Evolutionary conservation across 2,329 filamentous ascomycete species (phyloP), one percentile per base, ranked within the genome.

Genomic region (Camillea tinctor): DNA sequence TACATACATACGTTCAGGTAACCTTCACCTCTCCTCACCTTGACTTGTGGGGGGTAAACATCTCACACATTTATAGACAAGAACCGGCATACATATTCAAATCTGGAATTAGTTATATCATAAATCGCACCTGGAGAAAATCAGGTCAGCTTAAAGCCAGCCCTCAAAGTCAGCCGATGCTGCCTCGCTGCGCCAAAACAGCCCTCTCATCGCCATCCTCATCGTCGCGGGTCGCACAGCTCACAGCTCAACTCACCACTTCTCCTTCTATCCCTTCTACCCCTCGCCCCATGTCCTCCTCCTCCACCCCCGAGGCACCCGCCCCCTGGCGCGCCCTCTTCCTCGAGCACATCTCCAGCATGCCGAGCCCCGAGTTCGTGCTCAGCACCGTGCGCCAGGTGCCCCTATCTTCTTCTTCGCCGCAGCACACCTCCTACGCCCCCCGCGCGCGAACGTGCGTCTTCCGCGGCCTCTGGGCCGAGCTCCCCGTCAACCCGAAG

Each of bases 391-490:
- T 85, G 17, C 82, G 81, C 62, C 70, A 73, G 21, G 64, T 70
- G 22, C 62, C 71, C 0, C 54, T 57, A 8, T 11, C 61, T 4
- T 56, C 64, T 2, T 22, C 51, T 13, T 19, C 8, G 58, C 54
- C n/a, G 8, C 76, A 77, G 62, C 66, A 80, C 1, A 79, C 81
- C 0, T 74, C 81, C 0, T 74, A 73, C 64, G 59, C 71, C 4
- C 83, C 87, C 1, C 84, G 91, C 57, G 89, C 86, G 8, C 86
- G 93, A 56, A 93, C 87, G 69, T 95, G 93, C 76, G 87, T 97
- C 70, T 94, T 87, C 77, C 89, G 94, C 62, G 92, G 93, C 67
- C 88, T 96, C 77, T 97, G 91, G 86, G 88, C 87, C 0, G 82
- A 84, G 58, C 80, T 96, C 1, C 88, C 89, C 3, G 81, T 80